Evolutionary conservation across 2,329 filamentous ascomycete species (phyloP).

Genomic region (Zymoseptoria passerinii): DNA sequence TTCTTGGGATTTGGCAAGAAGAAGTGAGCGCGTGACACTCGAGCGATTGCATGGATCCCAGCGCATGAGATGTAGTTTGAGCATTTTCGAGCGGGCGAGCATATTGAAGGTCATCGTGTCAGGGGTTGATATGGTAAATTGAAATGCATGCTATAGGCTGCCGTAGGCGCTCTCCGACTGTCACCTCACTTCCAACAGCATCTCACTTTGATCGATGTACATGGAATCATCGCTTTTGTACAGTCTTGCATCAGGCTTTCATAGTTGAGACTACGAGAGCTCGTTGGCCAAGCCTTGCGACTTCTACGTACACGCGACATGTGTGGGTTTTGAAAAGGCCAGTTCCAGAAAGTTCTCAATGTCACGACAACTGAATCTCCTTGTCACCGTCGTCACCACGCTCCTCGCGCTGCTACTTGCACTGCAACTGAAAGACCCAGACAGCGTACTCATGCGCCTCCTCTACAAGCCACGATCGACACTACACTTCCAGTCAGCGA

Average conservation of each 20-base stretch:
- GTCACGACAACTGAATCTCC: constrained; percentile 2
- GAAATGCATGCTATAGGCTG: not conserved
- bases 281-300: not conserved
- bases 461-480: not conserved
- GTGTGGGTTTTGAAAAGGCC: not conserved
- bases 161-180: not conserved
- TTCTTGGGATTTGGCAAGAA: constrained; percentile 68
- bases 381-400: not conserved
- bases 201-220: not conserved
- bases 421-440: constrained; percentile 1
- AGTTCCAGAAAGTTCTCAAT: constrained; percentile 5
- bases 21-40: constrained; percentile 8
- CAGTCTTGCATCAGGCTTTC: not conserved
- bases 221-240: not conserved
- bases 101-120: not conserved
- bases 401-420: constrained; percentile 3
- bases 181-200: not conserved
- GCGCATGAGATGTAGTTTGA: not conserved
- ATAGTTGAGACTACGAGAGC: not conserved
- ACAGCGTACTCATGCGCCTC: constrained; percentile 8
- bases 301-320: not conserved
- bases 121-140: not conserved
- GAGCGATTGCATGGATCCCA: not conserved
- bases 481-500: not conserved
- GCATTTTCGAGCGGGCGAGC: not conserved